Evolutionary conservation across 441 rosid genomes (phyloP).

Genomic region (Biscutella auriculata): DNA sequence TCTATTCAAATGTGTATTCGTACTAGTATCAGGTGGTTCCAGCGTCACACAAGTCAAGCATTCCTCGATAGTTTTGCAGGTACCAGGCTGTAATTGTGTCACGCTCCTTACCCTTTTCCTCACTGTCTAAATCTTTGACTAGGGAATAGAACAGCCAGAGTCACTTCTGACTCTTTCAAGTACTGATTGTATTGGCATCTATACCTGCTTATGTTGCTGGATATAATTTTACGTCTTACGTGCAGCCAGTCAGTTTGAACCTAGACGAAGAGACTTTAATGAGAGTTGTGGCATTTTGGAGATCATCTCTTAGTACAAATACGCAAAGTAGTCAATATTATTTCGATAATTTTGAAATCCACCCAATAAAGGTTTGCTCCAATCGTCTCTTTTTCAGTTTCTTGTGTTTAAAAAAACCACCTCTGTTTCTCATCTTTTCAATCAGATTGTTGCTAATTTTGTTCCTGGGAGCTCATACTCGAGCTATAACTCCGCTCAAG

Average conservation of each 20-base stretch:
- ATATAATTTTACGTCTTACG: slow-evolving; percentile 11
- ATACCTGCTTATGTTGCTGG: not conserved
- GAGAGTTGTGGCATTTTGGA: slow-evolving; percentile 84
- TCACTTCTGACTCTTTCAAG: slow-evolving; percentile 6
- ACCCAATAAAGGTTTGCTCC: slow-evolving; percentile 73
- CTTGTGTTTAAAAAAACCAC: slow-evolving; percentile 8
- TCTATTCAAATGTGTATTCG: slow-evolving; percentile 41
- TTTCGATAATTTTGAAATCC: slow-evolving; percentile 93
- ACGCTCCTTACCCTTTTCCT: not conserved
- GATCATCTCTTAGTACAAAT: slow-evolving; percentile 66
- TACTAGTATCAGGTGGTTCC: slow-evolving; percentile 56
- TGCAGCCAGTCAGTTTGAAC: slow-evolving; percentile 80
- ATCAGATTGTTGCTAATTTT: slow-evolving; percentile 63
- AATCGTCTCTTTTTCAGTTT: slow-evolving; percentile 1
- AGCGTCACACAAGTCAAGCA: slow-evolving; percentile 70
- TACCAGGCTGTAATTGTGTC: slow-evolving; percentile 22
- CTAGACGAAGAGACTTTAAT: slow-evolving; percentile 86
- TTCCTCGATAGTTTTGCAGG: slow-evolving; percentile 78
- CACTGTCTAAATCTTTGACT: not conserved
- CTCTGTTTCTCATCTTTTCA: slow-evolving; percentile 11
- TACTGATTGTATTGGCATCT: not conserved
- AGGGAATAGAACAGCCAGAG: not conserved
- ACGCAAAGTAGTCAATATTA: slow-evolving; percentile 67
- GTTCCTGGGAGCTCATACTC: slow-evolving; percentile 80
- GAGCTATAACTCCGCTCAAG: slow-evolving; percentile 89